Conservation (phyloP, 2,329 filamentous ascomycete species). For the Stemphylium vesicarium region DNA sequence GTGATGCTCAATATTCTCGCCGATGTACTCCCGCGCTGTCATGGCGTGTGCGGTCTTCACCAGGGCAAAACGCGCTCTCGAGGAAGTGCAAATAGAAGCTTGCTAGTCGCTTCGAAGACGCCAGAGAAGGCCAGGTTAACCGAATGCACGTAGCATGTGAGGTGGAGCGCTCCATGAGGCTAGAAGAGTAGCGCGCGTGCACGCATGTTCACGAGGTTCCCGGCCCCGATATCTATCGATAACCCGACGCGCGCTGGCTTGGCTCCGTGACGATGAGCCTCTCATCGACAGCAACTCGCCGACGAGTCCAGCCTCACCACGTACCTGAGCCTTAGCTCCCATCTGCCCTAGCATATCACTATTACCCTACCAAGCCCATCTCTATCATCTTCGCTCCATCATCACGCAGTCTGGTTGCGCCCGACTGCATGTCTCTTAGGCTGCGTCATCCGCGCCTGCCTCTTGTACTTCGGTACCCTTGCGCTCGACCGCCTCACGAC, state of each 20-base stretch:
- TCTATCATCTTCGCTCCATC: not conserved
- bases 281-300: slow-evolving; percentile 3
- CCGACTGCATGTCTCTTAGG: slow-evolving; percentile 36
- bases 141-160: not conserved
- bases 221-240: slow-evolving; percentile 21
- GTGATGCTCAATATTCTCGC: not conserved
- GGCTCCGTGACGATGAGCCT: slow-evolving; percentile 14
- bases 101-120: not conserved
- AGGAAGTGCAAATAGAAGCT: not conserved
- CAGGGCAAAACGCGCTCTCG: not conserved
- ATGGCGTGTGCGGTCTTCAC: not conserved
- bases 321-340: slow-evolving; percentile 6
- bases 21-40: not conserved
- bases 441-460: slow-evolving; percentile 43
- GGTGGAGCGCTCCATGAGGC: slow-evolving; percentile 1
- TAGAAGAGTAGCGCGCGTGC: slow-evolving; percentile 6
- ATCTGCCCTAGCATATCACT: slow-evolving; percentile 10
- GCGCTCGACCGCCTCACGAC: slow-evolving; percentile 37
- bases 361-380: slow-evolving; percentile 4
- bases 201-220: slow-evolving; percentile 12
- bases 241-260: slow-evolving; percentile 17
- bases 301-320: slow-evolving; percentile 11
- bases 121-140: not conserved
- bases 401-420: slow-evolving; percentile 11
- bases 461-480: slow-evolving; percentile 26